Evolutionary conservation across 345 rosid species (phyloP), one percentile per base, ranked within the genome.

Genomic region (Arabis alpina): DNA sequence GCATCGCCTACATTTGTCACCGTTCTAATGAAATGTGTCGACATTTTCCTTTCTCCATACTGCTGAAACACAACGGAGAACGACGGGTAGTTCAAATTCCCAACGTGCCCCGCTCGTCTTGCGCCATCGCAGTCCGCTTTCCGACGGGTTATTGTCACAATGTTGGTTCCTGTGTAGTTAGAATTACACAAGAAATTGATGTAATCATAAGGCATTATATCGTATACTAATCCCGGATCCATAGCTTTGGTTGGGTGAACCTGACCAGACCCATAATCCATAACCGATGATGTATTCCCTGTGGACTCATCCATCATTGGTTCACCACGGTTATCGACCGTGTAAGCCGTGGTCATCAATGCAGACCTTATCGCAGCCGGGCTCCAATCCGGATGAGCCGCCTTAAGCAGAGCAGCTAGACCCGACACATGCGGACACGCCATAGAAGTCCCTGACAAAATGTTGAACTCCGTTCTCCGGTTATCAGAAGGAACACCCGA

Each of bases 401-500:
- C 93, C 77, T 88, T 94, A 5, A 94, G 86, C 86, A 94, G 11
- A 11, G 96, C 99, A 0, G 96, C 96, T 0, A 93, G 83, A 12
- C 99, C 99, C 1, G 96, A 91, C 11, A 89, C 93, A 28, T 92
- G 99, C 6, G 98, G 98, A 36, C 97, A 94, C 2, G 98, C 97
- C 99, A 94, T 94, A 7, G 99, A 94, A 28, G 97, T 94, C 2
- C 97, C 99, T 0, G 96, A 94, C 2, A 94, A 80, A 40, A 92
- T 94, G 73, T 92, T 94, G 69, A 92, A 94, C 27, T 85, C 88
- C 1, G 93, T 88, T 56, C 54, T 84, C 42, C 97, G 79, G 56
- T 70, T 75, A 71, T 94, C 99, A 0, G 90, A 78, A 12, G 87
- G 72, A 16, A 86, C 55, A 0, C 97, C 93, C 0, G 97, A 89